Evolutionary conservation across 257 asterid species (phyloP).

Genomic region (Buddleja alternifolia): DNA sequence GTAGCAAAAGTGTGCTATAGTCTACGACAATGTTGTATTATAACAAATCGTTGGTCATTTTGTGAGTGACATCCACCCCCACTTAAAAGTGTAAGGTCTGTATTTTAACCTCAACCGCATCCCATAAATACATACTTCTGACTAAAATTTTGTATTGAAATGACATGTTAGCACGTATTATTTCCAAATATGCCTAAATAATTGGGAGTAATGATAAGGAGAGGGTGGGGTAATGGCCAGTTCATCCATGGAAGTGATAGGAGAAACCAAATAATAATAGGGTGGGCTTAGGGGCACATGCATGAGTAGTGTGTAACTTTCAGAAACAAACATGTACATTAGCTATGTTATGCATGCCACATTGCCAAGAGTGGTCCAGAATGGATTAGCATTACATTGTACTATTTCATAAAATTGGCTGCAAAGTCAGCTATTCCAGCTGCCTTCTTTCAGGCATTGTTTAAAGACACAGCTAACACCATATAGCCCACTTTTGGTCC

Average conservation of each 20-base stretch:
- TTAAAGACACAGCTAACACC: slow-evolving; percentile 32
- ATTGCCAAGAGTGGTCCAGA: slow-evolving; percentile 45
- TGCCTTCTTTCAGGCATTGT: slow-evolving; percentile 41
- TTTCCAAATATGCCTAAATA: slow-evolving; percentile 18
- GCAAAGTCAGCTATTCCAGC: slow-evolving; percentile 59
- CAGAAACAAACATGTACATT: slow-evolving; percentile 31
- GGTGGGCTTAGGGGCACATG: slow-evolving; percentile 45
- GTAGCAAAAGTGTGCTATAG: too few species aligned
- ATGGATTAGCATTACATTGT: slow-evolving; percentile 28
- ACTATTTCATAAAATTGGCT: slow-evolving; percentile 38
- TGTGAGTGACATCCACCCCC: too few species aligned
- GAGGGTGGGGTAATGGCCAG: slow-evolving; percentile 60
- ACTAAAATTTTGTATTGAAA: not conserved
- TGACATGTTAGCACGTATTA: too few species aligned
- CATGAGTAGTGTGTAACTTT: slow-evolving; percentile 38
- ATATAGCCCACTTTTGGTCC: slow-evolving; percentile 39
- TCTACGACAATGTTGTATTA: too few species aligned
- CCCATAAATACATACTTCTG: too few species aligned
- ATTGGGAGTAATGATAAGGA: slow-evolving; percentile 29
- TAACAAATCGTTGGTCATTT: too few species aligned
- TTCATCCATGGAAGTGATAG: slow-evolving; percentile 44
- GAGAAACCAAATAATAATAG: slow-evolving; percentile 52
- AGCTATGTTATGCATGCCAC: slow-evolving; percentile 15
- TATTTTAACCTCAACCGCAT: too few species aligned
- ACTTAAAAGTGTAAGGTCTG: too few species aligned